Evolutionary conservation across 352 stramenopile genomes (phyloP).

Genomic region (Globisporangium spiculum): DNA sequence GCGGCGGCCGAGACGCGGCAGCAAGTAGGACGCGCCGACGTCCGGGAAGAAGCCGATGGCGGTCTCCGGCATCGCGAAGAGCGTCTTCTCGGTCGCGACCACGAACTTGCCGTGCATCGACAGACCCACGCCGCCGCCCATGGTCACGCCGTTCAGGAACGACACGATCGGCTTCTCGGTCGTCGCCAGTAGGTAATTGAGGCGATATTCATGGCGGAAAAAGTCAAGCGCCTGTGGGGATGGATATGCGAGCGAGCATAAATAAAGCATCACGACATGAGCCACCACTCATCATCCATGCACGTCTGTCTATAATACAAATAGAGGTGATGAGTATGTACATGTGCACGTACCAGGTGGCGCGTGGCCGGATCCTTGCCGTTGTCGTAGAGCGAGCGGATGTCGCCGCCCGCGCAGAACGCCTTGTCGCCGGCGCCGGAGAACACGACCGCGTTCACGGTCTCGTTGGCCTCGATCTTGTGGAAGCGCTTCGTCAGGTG

Average conservation of each 20-base stretch:
- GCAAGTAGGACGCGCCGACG: conserved; percentile 92
- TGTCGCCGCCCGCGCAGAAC: conserved; percentile 96
- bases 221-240: conserved; percentile 74
- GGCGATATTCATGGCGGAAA: conserved; percentile 94
- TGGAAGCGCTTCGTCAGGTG: conserved; percentile 86
- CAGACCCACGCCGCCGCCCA: conserved; percentile 97
- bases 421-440: conserved; percentile 75
- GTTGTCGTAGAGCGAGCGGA: conserved; percentile 88
- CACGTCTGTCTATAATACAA: background rate
- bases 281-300: background rate
- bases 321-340: background rate
- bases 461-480: conserved; percentile 75
- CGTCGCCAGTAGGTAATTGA: conserved; percentile 90
- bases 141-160: conserved; percentile 97
- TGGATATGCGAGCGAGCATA: background rate
- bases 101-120: conserved; percentile 97
- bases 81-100: conserved; percentile 95
- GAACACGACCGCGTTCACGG: conserved; percentile 82
- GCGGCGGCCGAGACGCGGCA: conserved; percentile 85
- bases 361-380: conserved; percentile 67
- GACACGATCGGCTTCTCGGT: conserved; percentile 89
- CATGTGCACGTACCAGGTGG: conserved; percentile 32
- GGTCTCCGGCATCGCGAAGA: conserved; percentile 99
- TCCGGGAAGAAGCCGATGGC: conserved; percentile 98
- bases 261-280: background rate